phyloP scores from a whole-genome alignment of 306 rosid species.

The Pachyrhizus erosus region DNA sequence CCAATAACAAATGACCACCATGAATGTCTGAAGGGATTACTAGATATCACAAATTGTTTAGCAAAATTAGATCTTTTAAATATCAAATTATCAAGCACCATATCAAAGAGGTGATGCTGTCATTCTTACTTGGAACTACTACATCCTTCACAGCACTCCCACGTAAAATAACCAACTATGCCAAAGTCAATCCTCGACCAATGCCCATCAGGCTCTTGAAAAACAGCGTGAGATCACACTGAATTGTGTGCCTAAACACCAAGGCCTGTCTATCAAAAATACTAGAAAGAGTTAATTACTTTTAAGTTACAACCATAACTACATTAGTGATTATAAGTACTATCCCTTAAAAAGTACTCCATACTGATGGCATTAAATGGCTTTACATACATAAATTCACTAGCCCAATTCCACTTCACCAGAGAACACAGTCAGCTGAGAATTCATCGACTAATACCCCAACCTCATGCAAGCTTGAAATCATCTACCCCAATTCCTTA shows the following conservation, averaged over 20 bases:
- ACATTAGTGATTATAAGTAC: background rate
- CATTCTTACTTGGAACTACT: background rate
- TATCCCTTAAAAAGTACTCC: background rate
- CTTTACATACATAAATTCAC: background rate
- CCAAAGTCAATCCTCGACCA: too few relatives aligned
- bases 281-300: slow-evolving; percentile 11
- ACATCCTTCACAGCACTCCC: too few relatives aligned
- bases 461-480: slow-evolving; percentile 12
- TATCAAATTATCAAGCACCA: slow-evolving; percentile 4
- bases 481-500: background rate
- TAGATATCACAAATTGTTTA: background rate
- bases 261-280: too few relatives aligned
- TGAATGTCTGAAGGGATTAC: slow-evolving; percentile 11
- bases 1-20: slow-evolving; percentile 5
- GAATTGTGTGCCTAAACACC: too few relatives aligned
- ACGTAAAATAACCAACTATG: too few relatives aligned
- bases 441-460: background rate
- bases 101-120: background rate
- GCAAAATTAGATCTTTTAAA: background rate
- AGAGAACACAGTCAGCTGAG: background rate
- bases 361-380: background rate
- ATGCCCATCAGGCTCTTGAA: too few relatives aligned
- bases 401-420: background rate
- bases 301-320: background rate
- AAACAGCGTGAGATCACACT: too few relatives aligned